Base-by-base conservation (phyloP, 2,329 filamentous ascomycete genomes). In the Clonostachys byssicola region DNA sequence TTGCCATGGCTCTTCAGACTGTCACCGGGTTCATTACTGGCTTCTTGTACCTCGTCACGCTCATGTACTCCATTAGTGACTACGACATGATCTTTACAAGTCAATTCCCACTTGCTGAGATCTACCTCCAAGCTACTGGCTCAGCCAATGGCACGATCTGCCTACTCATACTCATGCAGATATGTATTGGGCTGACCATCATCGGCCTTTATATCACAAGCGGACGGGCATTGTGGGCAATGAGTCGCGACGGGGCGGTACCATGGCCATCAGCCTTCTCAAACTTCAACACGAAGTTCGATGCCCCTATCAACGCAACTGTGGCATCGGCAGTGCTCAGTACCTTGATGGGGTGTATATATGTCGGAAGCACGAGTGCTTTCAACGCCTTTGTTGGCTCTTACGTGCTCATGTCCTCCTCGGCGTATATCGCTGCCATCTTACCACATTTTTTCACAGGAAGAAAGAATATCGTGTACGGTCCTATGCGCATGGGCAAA, bases 51-150 rank as follows among this genome's bases (percentile, higher is more conserved):
- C 62, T 75, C 3, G 64, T 79, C 33, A 64, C 66, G 7, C 69
- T 80, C 44, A 77, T 79, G 66, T 79, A 75, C 54, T 73, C 67
- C 2, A 70, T 77, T 42, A 71, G 73, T 42, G 68, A 77, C 53
- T 74, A 74, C 43, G 56, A 64, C 40, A 55, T 56, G 5, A 73
- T 68, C 10, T 62, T 62, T 45, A 74, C 71, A 6, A 65, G 66
- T 2, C 62, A 73, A 5, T 85, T 74, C 7, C 73, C 72, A 0
- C 60, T 74, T 13, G 62, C 68, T 6, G 72, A 74, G 55, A 63
- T 75, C 5, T 75, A 73, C 56, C 61, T 63, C 12, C 71, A 73
- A 51, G 72, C 68, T 5, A 81, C 78, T 0, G 71, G 73, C 70
- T 68, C 3, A 54, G 60, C 13, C 64, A 63, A 61, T 60, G 3